Conservation (phyloP, 192 early-diverging fungal species). For the Coemansia sp. region DNA sequence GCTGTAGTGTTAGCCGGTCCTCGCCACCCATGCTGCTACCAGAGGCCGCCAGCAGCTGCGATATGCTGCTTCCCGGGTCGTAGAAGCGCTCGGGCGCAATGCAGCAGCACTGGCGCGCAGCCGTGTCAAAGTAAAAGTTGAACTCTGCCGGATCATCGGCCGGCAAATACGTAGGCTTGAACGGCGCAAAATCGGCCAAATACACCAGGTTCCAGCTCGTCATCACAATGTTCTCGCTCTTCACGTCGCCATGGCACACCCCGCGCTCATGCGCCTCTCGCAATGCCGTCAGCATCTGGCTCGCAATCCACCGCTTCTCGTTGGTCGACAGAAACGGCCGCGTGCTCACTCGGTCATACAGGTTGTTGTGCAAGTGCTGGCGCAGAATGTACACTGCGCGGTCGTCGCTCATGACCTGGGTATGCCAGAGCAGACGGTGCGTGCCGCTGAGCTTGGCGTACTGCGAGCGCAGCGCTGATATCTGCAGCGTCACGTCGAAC, state of each 20-base stretch:
- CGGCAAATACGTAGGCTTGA: conserved; percentile 91
- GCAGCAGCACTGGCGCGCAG: conserved; percentile 86
- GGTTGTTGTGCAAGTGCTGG: conserved; percentile 84
- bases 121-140: conserved; percentile 95
- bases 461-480: conserved; percentile 23
- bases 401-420: conserved; percentile 83
- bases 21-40: conserved; percentile 6
- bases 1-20: conserved; percentile 55
- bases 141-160: conserved; percentile 97
- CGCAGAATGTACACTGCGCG: conserved; percentile 85
- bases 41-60: conserved; percentile 25
- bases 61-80: conserved; percentile 56
- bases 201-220: conserved; percentile 97
- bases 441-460: conserved; percentile 60
- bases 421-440: conserved; percentile 78
- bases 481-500: conserved; percentile 38
- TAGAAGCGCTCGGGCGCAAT: conserved; percentile 95
- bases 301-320: conserved; percentile 96
- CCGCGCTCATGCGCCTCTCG: conserved; percentile 70
- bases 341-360: conserved; percentile 97
- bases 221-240: conserved; percentile 91
- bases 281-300: conserved; percentile 80
- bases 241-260: conserved; percentile 94
- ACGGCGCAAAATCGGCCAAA: conserved; percentile 83
- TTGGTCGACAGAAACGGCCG: conserved; percentile 81